These are phyloP conservation scores for Sutorius australiensis DNA, from an alignment of 768 basidiomycete species.

Conservation along the genomic window DNA sequence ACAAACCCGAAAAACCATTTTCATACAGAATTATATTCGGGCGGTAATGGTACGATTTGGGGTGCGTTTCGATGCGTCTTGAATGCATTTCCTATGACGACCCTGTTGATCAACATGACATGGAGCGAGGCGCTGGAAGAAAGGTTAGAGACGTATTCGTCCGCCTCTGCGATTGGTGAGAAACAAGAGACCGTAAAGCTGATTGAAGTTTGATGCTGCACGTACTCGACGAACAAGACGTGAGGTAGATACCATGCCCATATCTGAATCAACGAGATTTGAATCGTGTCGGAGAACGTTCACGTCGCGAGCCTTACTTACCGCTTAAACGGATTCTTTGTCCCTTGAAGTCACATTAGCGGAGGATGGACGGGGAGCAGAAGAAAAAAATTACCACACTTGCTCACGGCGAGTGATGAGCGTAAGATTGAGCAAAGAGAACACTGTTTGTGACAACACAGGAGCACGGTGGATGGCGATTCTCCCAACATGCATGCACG, in stretches of 20 bases:
- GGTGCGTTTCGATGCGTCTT: conserved; percentile 10
- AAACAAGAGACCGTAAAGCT: neutral
- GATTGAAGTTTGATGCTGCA: neutral
- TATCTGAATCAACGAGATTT: conserved; percentile 1
- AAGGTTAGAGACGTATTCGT: conserved; percentile 16
- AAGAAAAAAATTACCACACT: conserved; percentile 2
- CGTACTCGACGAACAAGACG: conserved; percentile 15
- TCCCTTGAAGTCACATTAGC: conserved; percentile 6
- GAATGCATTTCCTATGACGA: conserved; percentile 7
- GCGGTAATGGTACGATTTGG: conserved; percentile 6
- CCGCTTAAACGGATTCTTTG: conserved; percentile 17
- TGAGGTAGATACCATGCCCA: conserved; percentile 13
- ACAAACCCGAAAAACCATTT: too few relatives aligned
- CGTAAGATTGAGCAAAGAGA: conserved; percentile 13
- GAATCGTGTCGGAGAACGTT: neutral
- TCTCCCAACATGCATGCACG: conserved; percentile 14
- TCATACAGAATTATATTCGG: conserved; percentile 8
- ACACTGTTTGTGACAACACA: conserved; percentile 5
- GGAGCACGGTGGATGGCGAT: conserved; percentile 7
- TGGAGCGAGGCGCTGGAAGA: conserved; percentile 7
- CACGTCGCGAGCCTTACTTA: neutral
- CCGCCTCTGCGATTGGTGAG: conserved; percentile 11
- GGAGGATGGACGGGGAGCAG: neutral
- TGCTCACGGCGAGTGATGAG: conserved; percentile 11
- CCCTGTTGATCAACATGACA: conserved; percentile 11